phyloP scores from a whole-genome alignment of 176 grass and related monocot genomes.

The Aegilops tauschii region DNA sequence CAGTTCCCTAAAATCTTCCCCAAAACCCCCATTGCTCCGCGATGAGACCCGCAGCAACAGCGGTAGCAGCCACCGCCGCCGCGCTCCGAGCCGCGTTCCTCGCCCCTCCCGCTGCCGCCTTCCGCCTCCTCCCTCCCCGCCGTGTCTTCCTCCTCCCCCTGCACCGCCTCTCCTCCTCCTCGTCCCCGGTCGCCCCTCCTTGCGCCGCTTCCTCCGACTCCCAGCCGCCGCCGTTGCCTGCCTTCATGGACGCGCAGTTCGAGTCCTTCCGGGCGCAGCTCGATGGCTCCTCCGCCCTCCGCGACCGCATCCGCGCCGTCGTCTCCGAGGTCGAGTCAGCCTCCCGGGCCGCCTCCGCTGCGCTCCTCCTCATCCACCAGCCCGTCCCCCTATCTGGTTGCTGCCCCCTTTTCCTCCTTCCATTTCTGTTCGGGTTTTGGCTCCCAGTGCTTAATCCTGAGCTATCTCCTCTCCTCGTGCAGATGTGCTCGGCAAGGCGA shows the following conservation, averaged over 20 bases:
- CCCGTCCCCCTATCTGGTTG: constrained; percentile 60
- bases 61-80: constrained; percentile 39
- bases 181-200: neutral
- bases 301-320: constrained; percentile 65
- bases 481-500: constrained; percentile 88
- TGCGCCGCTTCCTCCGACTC: constrained; percentile 3
- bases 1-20: constrained; percentile 13
- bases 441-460: neutral
- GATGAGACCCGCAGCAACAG: constrained; percentile 52
- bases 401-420: neutral
- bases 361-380: constrained; percentile 89
- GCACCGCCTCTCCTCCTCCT: constrained; percentile 28
- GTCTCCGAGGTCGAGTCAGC: constrained; percentile 77
- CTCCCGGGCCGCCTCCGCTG: constrained; percentile 60
- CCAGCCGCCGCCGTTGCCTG: constrained; percentile 16
- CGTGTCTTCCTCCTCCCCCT: constrained; percentile 9
- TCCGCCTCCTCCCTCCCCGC: neutral
- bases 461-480: constrained; percentile 5
- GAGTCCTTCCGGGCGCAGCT: constrained; percentile 77
- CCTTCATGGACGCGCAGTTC: constrained; percentile 83
- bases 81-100: constrained; percentile 25
- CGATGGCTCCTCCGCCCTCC: constrained; percentile 64
- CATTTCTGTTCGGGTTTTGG: constrained; percentile 22
- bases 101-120: neutral
- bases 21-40: constrained; percentile 24